Evolutionary conservation across 495 filamentous ascomycete genomes (phyloP).

Genomic region (Penicillium maclennaniae): DNA sequence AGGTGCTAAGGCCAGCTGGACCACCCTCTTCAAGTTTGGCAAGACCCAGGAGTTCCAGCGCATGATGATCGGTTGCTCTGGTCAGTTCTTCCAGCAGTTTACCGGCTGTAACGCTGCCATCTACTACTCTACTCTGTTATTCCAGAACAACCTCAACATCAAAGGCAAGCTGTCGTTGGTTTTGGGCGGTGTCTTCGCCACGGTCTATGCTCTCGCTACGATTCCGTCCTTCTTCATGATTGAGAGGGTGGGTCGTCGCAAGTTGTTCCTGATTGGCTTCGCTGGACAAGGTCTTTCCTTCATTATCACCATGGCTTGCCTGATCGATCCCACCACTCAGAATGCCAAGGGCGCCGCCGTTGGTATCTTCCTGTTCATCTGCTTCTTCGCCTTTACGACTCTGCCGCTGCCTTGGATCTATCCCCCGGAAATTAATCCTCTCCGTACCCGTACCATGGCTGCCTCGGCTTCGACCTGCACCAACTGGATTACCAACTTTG

Average conservation of each 20-base stretch:
- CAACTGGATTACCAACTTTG: slow-evolving; percentile 49
- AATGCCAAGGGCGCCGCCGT: slow-evolving; percentile 37
- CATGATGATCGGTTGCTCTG: slow-evolving; percentile 41
- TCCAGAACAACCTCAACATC: slow-evolving; percentile 59
- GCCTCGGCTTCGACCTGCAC: slow-evolving; percentile 41
- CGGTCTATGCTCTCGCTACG: slow-evolving; percentile 64
- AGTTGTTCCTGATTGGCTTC: slow-evolving; percentile 66
- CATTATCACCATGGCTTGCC: slow-evolving; percentile 35
- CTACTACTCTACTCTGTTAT: slow-evolving; percentile 79
- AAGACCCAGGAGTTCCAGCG: slow-evolving; percentile 47
- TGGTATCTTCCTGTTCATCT: slow-evolving; percentile 40
- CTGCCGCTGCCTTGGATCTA: slow-evolving; percentile 65
- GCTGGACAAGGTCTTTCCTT: slow-evolving; percentile 49
- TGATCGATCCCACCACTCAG: slow-evolving; percentile 18
- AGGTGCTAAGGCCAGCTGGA: slow-evolving; percentile 35
- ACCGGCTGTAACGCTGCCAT: slow-evolving; percentile 75
- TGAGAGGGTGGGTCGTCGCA: slow-evolving; percentile 67
- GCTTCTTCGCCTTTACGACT: slow-evolving; percentile 38
- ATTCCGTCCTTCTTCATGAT: slow-evolving; percentile 64
- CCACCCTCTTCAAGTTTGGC: slow-evolving; percentile 37
- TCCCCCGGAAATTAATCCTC: slow-evolving; percentile 70
- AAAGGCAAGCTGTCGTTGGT: slow-evolving; percentile 60
- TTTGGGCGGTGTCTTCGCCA: slow-evolving; percentile 75
- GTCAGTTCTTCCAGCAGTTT: slow-evolving; percentile 73
- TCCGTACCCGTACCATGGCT: slow-evolving; percentile 66